Percentiles rank a stretch among this genome's conserved stretches.
Conservation (phyloP, 495 filamentous ascomycete species). For the Rostrohypoxylon terebratum region DNA sequence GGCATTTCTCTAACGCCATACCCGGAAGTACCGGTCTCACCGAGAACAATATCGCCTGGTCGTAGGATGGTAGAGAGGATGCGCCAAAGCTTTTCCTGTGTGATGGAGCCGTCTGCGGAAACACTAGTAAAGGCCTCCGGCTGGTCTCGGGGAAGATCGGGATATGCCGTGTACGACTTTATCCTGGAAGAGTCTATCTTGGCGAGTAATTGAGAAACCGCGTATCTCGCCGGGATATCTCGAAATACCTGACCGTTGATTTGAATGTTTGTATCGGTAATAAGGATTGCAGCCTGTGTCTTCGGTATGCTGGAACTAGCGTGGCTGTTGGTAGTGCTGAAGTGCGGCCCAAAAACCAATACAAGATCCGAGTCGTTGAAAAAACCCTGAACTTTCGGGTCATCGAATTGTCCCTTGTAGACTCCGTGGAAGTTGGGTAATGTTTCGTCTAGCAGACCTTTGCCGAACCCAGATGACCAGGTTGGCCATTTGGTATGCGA, state of each 20-base stretch:
- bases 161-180: background rate
- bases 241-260: background rate
- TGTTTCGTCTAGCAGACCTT: conserved; percentile 4
- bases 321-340: conserved; percentile 5
- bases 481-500: background rate
- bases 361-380: background rate
- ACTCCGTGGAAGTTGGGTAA: conserved; percentile 1
- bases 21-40: background rate
- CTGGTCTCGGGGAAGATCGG: conserved; percentile 1
- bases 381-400: background rate
- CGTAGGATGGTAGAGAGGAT: background rate
- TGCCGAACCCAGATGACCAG: background rate
- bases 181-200: background rate
- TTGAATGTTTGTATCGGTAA: background rate
- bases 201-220: background rate
- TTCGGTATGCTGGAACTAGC: background rate
- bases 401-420: background rate
- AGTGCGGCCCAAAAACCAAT: conserved; percentile 2
- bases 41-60: conserved; percentile 1
- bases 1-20: background rate
- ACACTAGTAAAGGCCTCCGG: background rate
- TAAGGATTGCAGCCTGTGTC: background rate
- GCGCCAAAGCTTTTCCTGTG: background rate
- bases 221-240: background rate
- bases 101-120: background rate